These are phyloP conservation scores for Podila clonocystis DNA, from an alignment of 192 early-diverging fungal genomes.

Conservation along the genomic window DNA sequence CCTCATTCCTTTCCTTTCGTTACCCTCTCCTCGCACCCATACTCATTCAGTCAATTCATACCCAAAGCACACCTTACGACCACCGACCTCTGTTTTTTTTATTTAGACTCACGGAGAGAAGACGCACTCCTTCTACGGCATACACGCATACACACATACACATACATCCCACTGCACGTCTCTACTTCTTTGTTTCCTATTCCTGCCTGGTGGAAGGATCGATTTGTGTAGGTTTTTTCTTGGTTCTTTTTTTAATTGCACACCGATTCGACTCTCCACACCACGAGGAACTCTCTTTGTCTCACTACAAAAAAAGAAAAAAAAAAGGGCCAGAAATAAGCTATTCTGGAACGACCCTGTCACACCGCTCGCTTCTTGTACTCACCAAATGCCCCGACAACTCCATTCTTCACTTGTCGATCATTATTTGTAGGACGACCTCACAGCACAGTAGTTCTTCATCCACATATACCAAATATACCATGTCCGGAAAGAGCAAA, in stretches of 20 bases:
- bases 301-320: no score
- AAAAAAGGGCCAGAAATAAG: no score
- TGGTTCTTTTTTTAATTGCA: not conserved
- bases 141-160: no score
- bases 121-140: no score
- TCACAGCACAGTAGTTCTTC: no score
- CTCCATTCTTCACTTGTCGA: not conserved
- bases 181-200: no score
- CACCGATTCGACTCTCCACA: not conserved
- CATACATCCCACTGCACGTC: no score
- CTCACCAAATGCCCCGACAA: not conserved
- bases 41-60: not conserved
- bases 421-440: no score
- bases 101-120: no score
- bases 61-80: not conserved
- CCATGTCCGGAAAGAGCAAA: slow-evolving; percentile 50
- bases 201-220: no score
- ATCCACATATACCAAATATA: slow-evolving; percentile 11
- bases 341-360: not conserved
- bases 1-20: not conserved
- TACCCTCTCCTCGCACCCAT: not conserved
- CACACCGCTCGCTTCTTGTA: not conserved
- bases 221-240: not conserved
- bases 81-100: no score
- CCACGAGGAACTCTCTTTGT: not conserved